phyloP scores from a whole-genome alignment of 83 land plant species.

The Picea engelmannii region DNA sequence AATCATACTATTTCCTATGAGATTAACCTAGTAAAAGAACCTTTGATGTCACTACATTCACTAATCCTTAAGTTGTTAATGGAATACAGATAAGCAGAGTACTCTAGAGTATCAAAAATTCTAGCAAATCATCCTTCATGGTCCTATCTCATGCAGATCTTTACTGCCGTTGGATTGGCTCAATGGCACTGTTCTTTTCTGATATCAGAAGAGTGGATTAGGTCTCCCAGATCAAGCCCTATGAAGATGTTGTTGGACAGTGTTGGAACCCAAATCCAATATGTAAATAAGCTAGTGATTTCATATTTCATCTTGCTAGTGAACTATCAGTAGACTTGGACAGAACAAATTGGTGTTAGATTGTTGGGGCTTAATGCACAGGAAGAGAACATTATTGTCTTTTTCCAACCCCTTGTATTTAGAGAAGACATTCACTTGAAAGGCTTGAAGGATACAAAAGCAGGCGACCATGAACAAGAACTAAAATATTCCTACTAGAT shows the following conservation, averaged over 20 bases:
- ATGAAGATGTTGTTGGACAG: not conserved
- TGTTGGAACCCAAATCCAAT: not conserved
- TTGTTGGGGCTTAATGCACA: not conserved
- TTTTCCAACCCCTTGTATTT: not conserved
- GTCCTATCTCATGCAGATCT: not conserved
- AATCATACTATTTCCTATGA: not conserved
- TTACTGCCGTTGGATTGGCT: not conserved
- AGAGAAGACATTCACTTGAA: constrained; percentile 1
- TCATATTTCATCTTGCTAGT: not conserved
- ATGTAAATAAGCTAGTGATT: constrained; percentile 1
- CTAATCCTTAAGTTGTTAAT: not conserved
- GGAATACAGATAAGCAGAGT: not conserved
- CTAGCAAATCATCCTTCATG: not conserved
- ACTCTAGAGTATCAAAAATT: not conserved
- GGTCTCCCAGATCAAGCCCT: not conserved
- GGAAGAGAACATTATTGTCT: not conserved
- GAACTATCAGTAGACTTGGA: not conserved
- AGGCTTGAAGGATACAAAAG: not conserved
- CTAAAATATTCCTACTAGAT: not conserved
- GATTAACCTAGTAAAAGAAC: not conserved
- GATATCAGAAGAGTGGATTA: not conserved
- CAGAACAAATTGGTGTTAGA: not conserved
- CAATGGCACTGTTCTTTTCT: not conserved
- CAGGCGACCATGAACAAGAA: not conserved
- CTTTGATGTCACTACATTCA: not conserved